Evolutionary conservation across 495 filamentous ascomycete genomes (phyloP), one percentile per base, ranked within the genome.

Genomic region (Xylaria longipes): DNA sequence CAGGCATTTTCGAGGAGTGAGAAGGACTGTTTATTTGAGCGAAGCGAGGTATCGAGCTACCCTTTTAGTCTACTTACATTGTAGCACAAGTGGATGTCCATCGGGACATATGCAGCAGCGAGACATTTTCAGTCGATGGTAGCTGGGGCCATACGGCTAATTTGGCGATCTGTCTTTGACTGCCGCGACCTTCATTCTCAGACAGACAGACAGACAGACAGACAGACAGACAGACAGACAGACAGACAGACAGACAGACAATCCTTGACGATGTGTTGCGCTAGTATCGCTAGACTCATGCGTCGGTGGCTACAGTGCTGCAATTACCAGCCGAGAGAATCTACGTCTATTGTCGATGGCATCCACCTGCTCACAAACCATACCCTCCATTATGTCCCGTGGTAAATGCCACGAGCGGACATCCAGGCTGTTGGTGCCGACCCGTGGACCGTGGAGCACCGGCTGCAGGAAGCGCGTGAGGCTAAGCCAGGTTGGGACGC

Each of bases 401-500:
- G 25, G 5, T 5, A 0, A n/a, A n/a, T 27, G 56, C 56, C 22
- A 60, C 56, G 31, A 27, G 56, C 31, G 29, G 3, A 37, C 20
- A 60, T 37, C 56, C 54, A 61, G 41, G 39, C 20, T n/a, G 54
- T 33, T 61, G 54, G 66, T 33, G 33, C 11, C 27, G 22, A 27
- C 61, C 25, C 22, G n/a, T 37, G 61, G n/a, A n/a, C 35, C 45
- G 41, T 43, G 46, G 46, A 25, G 61, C 5, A 67, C 14, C 31
- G 17, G 27, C 46, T 37, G 37, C 39, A 50, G 57, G 56, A 6
- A 22, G 41, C 37, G 67, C 54, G 35, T 60, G 27, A 46, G 39
- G 68, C 69, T 71, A 71, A 29, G 25, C 70, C 46, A 20, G 25
- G 25, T 50, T 50, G 15, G 61, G 69, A 57, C 27, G 45, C 27